phyloP scores from a whole-genome alignment of 257 asterid species.

The Fraxinus anomala region DNA sequence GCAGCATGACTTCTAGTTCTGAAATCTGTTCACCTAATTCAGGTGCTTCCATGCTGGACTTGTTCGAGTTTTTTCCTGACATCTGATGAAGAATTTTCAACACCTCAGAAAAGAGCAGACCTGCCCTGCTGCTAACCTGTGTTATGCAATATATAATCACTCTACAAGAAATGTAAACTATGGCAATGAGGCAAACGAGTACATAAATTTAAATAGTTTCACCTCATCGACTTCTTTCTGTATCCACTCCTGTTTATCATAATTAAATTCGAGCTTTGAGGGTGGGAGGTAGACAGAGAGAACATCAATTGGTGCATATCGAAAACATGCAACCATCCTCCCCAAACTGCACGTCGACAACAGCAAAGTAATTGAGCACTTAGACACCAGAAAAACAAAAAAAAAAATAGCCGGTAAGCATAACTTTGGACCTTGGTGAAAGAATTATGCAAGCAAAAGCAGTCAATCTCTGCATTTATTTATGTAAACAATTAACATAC shows the following conservation, averaged over 20 bases:
- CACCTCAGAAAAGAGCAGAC: constrained; percentile 56
- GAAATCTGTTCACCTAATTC: constrained; percentile 46
- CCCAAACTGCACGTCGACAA: constrained; percentile 61
- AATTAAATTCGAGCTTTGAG: constrained; percentile 63
- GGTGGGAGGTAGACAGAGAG: constrained; percentile 84
- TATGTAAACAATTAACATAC: constrained; percentile 11
- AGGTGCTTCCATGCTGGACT: constrained; percentile 37
- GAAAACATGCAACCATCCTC: constrained; percentile 80
- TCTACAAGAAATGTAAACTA: constrained; percentile 25
- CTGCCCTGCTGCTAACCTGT: constrained; percentile 57
- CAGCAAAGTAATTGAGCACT: constrained; percentile 27
- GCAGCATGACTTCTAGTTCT: constrained; percentile 57
- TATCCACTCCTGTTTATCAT: constrained; percentile 68
- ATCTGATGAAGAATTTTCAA: constrained; percentile 52
- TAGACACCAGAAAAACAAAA: constrained; percentile 11
- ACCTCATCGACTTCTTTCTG: constrained; percentile 70
- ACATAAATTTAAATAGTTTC: constrained; percentile 18
- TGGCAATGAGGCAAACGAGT: constrained; percentile 24
- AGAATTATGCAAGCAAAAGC: constrained; percentile 24
- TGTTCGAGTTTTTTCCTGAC: constrained; percentile 35
- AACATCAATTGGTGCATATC: constrained; percentile 73
- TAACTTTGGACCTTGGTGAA: constrained; percentile 17
- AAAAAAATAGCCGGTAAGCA: constrained; percentile 15
- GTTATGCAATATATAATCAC: constrained; percentile 25
- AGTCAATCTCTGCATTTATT: neutral